Percentiles rank a stretch among this genome's conserved stretches.
Conservation (phyloP, 1,139 yeast species). For the Zygotorulaspora mrakii region DNA sequence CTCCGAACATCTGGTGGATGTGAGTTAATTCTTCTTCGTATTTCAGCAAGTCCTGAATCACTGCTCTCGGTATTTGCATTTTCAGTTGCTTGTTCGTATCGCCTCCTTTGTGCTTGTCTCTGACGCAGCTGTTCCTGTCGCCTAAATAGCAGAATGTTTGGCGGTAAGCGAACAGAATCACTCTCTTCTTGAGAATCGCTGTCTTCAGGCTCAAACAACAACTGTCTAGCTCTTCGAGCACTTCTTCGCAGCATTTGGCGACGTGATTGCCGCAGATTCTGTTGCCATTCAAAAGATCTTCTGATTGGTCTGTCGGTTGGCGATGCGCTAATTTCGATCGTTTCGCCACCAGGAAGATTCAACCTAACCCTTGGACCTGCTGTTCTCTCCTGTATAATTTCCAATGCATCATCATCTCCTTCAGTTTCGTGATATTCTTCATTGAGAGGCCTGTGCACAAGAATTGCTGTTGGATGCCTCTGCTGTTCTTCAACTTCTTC, state of each 20-base stretch:
- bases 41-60: constrained; percentile 14
- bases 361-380: constrained; percentile 24
- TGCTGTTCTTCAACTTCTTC: constrained; percentile 13
- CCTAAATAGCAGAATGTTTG: constrained; percentile 13
- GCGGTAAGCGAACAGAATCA: constrained; percentile 17
- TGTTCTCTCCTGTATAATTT: constrained; percentile 30
- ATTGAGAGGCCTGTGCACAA: constrained; percentile 1
- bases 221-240: constrained; percentile 20
- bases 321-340: constrained; percentile 24
- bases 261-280: constrained; percentile 18
- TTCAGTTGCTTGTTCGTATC: constrained; percentile 10
- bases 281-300: constrained; percentile 30
- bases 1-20: constrained; percentile 25
- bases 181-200: constrained; percentile 13
- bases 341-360: constrained; percentile 32
- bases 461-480: constrained; percentile 1
- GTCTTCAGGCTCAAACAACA: constrained; percentile 17
- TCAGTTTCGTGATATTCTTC: neutral
- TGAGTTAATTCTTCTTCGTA: constrained; percentile 17
- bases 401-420: constrained; percentile 28
- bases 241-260: constrained; percentile 23
- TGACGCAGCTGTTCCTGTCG: constrained; percentile 14
- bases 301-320: constrained; percentile 28
- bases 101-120: constrained; percentile 14
- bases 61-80: constrained; percentile 2